Evolutionary conservation across 306 rosid genomes (phyloP), one percentile per base, ranked within the genome.

Genomic region (Mimosa pudica): DNA sequence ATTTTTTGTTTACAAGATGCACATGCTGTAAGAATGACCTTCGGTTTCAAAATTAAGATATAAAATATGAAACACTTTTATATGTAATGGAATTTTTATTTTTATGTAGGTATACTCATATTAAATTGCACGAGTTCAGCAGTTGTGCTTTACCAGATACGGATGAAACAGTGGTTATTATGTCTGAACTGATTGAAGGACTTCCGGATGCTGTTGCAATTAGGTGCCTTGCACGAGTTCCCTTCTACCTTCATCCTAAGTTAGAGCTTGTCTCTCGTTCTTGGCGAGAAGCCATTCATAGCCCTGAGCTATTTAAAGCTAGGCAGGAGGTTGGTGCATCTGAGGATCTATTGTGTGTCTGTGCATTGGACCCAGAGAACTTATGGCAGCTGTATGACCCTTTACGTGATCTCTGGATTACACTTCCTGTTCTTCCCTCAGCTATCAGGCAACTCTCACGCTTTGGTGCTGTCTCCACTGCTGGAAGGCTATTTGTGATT

Each of bases 371-470:
- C 48, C 99, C 99, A 9, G 99, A 96, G 87, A 96, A 96, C 54
- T 75, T 93, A 61, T 96, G 99, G 99, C 99, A 96, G 83, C 83
- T 96, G 48, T 92, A 90, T 84, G 99, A 96, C 44, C 97, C 99
- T 78, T 83, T 86, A 12, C 89, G 87, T 44, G 96, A 96, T 85
- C 94, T 91, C 77, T 96, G 98, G 99, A 93, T 93, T 77, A 93
- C 97, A 14, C 94, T 96, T 64, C 99, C 99, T 12, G 89, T 96
- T 82, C 94, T 93, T 57, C 99, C 99, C 81, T 96, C 98, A 52
- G 93, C 82, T 75, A 84, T 90, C 69, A 90, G 90, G 74, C 97
- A 93, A 86, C 98, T 96, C 73, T 88, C 99, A 54, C 89, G 92
- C 85, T 96, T 93, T 36, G 98, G 99, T 46, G 94, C 89, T 5